These are phyloP conservation scores for Diaporthe destruens DNA, from an alignment of 2,329 filamentous ascomycete genomes.

Conservation along the genomic window DNA sequence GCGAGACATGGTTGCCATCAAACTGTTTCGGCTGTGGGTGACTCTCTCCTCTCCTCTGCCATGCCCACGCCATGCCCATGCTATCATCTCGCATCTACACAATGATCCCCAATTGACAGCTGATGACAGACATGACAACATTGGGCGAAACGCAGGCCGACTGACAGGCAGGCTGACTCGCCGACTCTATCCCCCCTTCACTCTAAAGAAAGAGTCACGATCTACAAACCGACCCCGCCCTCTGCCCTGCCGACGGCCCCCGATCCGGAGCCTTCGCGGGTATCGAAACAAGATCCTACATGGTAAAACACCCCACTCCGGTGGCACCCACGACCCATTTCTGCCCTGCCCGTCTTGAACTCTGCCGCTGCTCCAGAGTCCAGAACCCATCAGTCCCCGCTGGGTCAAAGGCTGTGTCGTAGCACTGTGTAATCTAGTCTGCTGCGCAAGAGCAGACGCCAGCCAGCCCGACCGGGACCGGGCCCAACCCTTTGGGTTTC, in stretches of 20 bases:
- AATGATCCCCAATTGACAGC: not conserved
- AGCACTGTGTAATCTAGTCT: conserved; percentile 13
- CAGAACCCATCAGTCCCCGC: conserved; percentile 16
- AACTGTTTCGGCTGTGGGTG: conserved; percentile 15
- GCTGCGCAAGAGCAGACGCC: conserved; percentile 10
- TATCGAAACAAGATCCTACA: conserved; percentile 36
- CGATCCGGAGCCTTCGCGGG: conserved; percentile 36
- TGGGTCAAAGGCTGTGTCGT: conserved; percentile 19
- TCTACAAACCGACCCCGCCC: conserved; percentile 28
- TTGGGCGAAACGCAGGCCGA: not conserved
- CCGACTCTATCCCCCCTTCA: not conserved
- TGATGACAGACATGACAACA: not conserved
- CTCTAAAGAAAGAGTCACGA: conserved; percentile 12
- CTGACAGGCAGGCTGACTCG: not conserved
- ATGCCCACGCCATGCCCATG: not conserved
- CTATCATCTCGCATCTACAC: not conserved
- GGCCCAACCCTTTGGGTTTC: conserved; percentile 15
- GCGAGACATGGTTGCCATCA: conserved; percentile 16
- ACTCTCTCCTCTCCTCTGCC: not conserved
- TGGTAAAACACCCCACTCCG: conserved; percentile 32
- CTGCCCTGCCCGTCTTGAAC: conserved; percentile 26
- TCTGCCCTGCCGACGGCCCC: conserved; percentile 32
- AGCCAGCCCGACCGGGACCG: not conserved
- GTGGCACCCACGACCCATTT: conserved; percentile 23
- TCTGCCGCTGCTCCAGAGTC: conserved; percentile 27